Percentiles rank a stretch among this genome's conserved stretches.
Conservation (phyloP, 495 filamentous ascomycete genomes). For the Aspergillus indologenus region DNA sequence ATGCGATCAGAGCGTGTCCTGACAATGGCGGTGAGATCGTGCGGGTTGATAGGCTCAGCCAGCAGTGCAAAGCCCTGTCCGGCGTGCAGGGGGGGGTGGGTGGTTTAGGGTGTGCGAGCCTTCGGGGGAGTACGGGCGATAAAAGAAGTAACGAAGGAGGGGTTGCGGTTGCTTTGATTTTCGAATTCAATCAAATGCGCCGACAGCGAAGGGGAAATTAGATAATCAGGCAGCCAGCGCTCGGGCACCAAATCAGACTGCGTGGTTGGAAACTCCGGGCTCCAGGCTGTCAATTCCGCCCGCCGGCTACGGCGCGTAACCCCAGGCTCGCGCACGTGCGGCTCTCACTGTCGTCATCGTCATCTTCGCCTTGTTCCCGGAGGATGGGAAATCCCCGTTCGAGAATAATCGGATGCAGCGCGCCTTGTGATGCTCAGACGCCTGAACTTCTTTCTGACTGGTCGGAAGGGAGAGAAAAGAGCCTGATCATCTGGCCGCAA, state of each 20-base stretch:
- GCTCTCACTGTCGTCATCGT: constrained; percentile 8
- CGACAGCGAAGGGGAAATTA: constrained; percentile 26
- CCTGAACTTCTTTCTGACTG: background rate
- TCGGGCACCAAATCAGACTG: constrained; percentile 20
- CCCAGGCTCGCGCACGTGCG: constrained; percentile 10
- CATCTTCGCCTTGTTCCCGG: background rate
- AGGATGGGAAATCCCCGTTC: background rate
- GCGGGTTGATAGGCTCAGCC: constrained; percentile 14
- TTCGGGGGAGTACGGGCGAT: background rate
- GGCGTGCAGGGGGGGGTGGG: constrained; percentile 13
- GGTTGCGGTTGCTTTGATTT: background rate
- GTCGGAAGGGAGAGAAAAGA: background rate
- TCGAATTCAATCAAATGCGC: constrained; percentile 17
- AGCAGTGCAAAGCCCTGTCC: constrained; percentile 10
- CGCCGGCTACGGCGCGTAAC: constrained; percentile 18
- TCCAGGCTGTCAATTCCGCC: constrained; percentile 17
- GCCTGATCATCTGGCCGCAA: background rate
- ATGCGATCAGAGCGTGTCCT: constrained; percentile 1
- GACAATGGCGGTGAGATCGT: constrained; percentile 21
- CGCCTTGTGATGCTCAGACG: constrained; percentile 7
- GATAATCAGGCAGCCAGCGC: constrained; percentile 21
- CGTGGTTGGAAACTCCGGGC: constrained; percentile 3
- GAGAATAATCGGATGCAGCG: constrained; percentile 8
- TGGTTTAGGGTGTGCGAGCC: background rate
- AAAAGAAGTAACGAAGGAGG: background rate